Base-by-base conservation (phyloP, 2,329 filamentous ascomycete genomes). In the Penicillium sp. region DNA sequence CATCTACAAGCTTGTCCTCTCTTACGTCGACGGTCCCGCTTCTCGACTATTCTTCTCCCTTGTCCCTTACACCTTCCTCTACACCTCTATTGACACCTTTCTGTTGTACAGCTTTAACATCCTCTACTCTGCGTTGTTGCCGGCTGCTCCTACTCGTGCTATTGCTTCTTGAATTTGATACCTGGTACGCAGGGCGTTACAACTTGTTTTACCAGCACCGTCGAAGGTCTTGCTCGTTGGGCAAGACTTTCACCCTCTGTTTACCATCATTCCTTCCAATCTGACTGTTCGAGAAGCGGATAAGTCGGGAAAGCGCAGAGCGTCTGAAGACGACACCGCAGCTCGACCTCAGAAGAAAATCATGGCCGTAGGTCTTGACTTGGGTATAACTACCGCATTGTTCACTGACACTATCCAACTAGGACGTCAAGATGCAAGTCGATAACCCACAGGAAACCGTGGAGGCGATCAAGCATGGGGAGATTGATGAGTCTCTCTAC, bases 401-500 rank as follows among this genome's bases (percentile, higher is more conserved):
- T 35, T 35, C 43, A 51, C 57, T 59, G 40, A 58, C 44, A 11
- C 13, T 18, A 29, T 32, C 26, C 22, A 23, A 23, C 11, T 32
- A 78, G 73, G 77, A 78, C 70, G 58, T 63, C 61, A 79, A 75
- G 54, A 84, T 84, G 80, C 77, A 84, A 62, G 72, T 83, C 60
- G 80, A 83, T 63, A 76, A 73, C 56, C 75, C 77, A 53, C 71
- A 76, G 54, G 74, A 77, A 56, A 77, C 77, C 40, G 74, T 78
- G 50, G 77, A 81, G 67, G 74, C 78, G 71, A 75, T 82, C 58
- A 82, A 82, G 61, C 74, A 78, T 59, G 79, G 79, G 57, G 81
- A 84, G 58, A 85, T 85, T 58, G 81, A 85, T 59, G 81, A 85
- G 68, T 82, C 80, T 32, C 70, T 85, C 45, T 85, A 85, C 72